Evolutionary conservation across 1,284 basidiomycete species (phyloP), one percentile per base, ranked within the genome.

Genomic region (Flammula alnicola): DNA sequence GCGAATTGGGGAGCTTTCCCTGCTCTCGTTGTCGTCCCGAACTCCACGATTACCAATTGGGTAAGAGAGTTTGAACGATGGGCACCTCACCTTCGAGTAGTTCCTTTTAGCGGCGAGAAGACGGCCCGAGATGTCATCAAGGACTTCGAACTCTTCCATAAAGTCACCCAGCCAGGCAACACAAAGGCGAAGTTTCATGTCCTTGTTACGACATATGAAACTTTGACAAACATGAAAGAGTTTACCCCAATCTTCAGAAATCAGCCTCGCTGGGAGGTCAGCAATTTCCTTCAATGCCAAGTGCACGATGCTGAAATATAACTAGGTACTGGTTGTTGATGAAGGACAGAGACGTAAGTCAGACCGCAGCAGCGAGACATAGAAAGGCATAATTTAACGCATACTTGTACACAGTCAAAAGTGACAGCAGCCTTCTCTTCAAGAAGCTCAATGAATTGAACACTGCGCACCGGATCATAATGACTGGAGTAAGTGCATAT

Each of bases 21-120:
- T 1, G 85, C 84, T 44, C 78, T 99, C 11, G 85, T 99, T 12
- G 86, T 97, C 4, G 96, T 98, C 3, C 96, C 96, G 0, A 97
- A 98, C 64, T 93, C 92, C 3, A 96, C 94, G 0, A 84, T 97
- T 51, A 87, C 88, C 35, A 98, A 93, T 67, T 95, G 84, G 84
- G 77, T 87, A 20, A 76, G 85, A 37, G 96, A 99, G 65, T 94
- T 98, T 60, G 87, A 92, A 61, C 85, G 88, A 54, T 98, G 96
- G 96, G 91, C 93, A 1, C 88, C 92, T 4, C 75, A 78, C 37
- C 74, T 96, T 36, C 76, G 91, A 44, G 88, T 91, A 44, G 87
- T 94, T 20, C 88, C 93, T 1, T 92, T 89, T 71, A 86, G 85
- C 55, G 91, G 92, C 22, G 90, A 92, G 62, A 78, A 82, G 17